Base-by-base conservation (phyloP, 495 filamentous ascomycete species). In the Xeromyces bisporus region DNA sequence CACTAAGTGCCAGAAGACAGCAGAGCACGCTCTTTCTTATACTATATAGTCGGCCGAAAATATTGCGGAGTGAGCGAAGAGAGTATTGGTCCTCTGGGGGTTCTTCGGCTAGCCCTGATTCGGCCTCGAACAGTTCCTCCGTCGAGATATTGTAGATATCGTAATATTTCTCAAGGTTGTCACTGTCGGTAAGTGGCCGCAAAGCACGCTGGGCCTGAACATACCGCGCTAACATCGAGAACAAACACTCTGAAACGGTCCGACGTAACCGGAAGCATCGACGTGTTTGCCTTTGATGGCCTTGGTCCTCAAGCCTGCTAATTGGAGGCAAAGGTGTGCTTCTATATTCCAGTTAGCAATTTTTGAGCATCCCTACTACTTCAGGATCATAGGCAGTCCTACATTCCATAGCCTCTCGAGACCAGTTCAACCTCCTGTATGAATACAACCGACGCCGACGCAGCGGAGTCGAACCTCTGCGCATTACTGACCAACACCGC, bases 391-490 rank as follows among this genome's bases (percentile, higher is more conserved):
- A 8, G 12, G 26, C 40, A 36, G 24, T 12, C 26, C 73, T 56
- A 87, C 82, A 97, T 71, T 50, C 80, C 69, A 50, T 96, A 97
- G 29, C 89, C 89, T 41, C 87, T 71, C 23, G 87, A 87, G 8
- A 96, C 87, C 29, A 96, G 64, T 54, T 96, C 89, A 12, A 96
- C 87, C 51, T 97, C 89, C 56, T 96, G 87, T 36, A 97, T 79
- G 31, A 94, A 69, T 18, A 77, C 76, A 18, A 97, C 62, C 2
- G 84, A 78, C 15, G 83, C 74, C 31, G 76, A 77, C 20, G 71
- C 76, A 18, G 80, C 75, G 18, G 75, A 70, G 51, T 96, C 85
- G 38, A 91, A 84, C 14, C 78, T 73, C 40, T 89, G 86, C 23
- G 83, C 72, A 39, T 70, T 73, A 15, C 70, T 60, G 34, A 91